A percentile compares a stretch with the other conserved stretches of the same genome.
These are phyloP conservation scores for Nissolia schottii DNA, from an alignment of 306 rosid species.

Conservation along the genomic window DNA sequence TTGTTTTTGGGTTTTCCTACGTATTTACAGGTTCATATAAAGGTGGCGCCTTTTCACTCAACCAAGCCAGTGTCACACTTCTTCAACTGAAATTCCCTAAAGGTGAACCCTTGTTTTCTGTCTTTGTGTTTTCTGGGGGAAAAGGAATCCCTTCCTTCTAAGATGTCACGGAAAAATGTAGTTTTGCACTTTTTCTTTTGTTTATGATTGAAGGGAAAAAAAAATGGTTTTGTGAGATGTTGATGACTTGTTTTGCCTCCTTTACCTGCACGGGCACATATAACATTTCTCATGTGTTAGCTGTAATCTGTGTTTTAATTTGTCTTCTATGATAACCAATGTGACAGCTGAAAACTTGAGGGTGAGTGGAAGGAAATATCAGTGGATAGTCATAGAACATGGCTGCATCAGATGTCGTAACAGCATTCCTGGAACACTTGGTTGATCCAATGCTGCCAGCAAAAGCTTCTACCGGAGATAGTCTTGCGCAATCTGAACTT, in stretches of 20 bases:
- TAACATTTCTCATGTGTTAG: no score
- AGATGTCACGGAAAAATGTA: not conserved
- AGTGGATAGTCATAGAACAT: constrained; percentile 31
- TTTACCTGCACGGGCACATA: no score
- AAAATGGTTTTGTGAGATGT: not conserved
- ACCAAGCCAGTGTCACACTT: not conserved
- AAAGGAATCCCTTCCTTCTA: not conserved
- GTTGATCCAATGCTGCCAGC: constrained; percentile 57
- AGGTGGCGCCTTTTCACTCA: constrained; percentile 6
- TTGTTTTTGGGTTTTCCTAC: no score
- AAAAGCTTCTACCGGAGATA: constrained; percentile 26
- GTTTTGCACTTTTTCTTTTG: not conserved
- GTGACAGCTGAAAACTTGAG: constrained; percentile 21
- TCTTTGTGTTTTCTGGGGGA: not conserved
- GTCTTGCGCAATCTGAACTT: constrained; percentile 32
- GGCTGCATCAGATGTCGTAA: constrained; percentile 38
- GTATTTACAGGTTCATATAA: not conserved
- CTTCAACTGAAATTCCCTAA: not conserved
- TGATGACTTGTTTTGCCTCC: not conserved
- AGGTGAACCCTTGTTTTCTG: not conserved
- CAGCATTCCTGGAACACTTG: constrained; percentile 44
- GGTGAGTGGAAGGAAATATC: not conserved
- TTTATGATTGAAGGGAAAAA: not conserved
- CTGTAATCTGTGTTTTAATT: not conserved
- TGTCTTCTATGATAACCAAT: not conserved